Conservation (phyloP, 164 flowering plant genomes). For the grape (Vitis vinifera) region DNA sequence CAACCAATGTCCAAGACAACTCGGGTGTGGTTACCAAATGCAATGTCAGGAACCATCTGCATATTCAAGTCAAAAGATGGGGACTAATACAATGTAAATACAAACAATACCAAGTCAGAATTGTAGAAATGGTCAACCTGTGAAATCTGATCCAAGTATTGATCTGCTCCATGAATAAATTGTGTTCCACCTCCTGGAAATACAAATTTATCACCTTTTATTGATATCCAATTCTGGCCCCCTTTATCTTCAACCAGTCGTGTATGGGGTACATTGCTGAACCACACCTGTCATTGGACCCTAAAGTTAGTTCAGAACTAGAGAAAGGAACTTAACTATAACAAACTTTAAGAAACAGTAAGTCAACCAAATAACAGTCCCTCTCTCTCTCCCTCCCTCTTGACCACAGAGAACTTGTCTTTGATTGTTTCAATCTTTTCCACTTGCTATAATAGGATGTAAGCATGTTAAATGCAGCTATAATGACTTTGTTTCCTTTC, state of each 20-base stretch:
- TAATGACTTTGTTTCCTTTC: no score
- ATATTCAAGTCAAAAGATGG: constrained; percentile 8
- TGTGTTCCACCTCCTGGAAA: constrained; percentile 45
- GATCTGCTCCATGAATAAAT: constrained; percentile 33
- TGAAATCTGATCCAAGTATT: constrained; percentile 38
- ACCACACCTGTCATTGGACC: constrained; percentile 37
- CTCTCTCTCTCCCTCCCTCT: no score
- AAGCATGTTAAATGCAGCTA: no score
- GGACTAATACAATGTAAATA: background rate
- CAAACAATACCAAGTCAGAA: background rate
- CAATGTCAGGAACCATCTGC: constrained; percentile 75
- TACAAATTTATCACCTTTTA: constrained; percentile 24
- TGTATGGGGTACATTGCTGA: constrained; percentile 41
- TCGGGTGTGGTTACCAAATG: constrained; percentile 57
- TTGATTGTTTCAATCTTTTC: no score
- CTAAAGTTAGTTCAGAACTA: constrained; percentile 6
- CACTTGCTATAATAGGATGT: no score
- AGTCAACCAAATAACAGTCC: no score
- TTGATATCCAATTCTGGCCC: constrained; percentile 37
- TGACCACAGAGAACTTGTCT: no score
- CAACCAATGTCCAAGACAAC: constrained; percentile 74
- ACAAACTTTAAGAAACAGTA: no score
- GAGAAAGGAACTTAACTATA: no score
- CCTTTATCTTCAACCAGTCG: constrained; percentile 39
- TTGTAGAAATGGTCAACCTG: constrained; percentile 19